Evolutionary conservation across 192 early-diverging fungal genomes (phyloP), one percentile per base, ranked within the genome.

Genomic region (Linnemannia elongata): DNA sequence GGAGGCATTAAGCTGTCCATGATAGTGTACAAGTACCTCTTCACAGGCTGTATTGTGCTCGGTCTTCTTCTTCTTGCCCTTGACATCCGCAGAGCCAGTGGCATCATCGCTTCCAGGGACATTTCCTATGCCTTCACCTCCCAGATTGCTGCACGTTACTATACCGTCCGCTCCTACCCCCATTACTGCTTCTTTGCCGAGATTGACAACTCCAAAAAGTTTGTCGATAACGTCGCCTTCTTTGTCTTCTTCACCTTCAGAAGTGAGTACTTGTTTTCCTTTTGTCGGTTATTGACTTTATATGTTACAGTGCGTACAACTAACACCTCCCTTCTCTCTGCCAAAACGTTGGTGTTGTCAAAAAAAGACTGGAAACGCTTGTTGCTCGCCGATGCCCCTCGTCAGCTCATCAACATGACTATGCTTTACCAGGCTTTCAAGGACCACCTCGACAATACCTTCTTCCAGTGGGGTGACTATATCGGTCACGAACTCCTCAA

Each of bases 171-270:
- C 55, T 93, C 91, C 39, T 97, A 96, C 82, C 81, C 93, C 18
- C 93, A 97, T 89, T 97, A 92, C 76, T 97, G 97, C 88, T 91
- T 97, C 52, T 97, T 97, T 79, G 69, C 83, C 10, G 89, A 93
- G 70, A 94, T 97, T 75, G 87, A 96, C 63, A 88, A 90, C 63
- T 92, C 93, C 7, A 92, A 88, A 72, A 95, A 91, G 82, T 63
- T 76, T 27, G 89, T 90, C 18, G 97, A 97, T 72, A 78, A 91
- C 2, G 38, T 97, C 20, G 95, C 96, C 10, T 97, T 97, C 83
- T 97, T 92, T 88, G 93, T 95, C 27, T 97, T 95, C 77, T 97
- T 97, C 83, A 90, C 91, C 13, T 94, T 97, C 76, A 93, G 95
- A 88, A 93, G 96, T 94, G 89, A 77, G 76, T 80, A 36, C 22